Evolutionary conservation across 2,329 filamentous ascomycete species (phyloP), one percentile per base, ranked within the genome.

Genomic region (Fusarium circinatum): DNA sequence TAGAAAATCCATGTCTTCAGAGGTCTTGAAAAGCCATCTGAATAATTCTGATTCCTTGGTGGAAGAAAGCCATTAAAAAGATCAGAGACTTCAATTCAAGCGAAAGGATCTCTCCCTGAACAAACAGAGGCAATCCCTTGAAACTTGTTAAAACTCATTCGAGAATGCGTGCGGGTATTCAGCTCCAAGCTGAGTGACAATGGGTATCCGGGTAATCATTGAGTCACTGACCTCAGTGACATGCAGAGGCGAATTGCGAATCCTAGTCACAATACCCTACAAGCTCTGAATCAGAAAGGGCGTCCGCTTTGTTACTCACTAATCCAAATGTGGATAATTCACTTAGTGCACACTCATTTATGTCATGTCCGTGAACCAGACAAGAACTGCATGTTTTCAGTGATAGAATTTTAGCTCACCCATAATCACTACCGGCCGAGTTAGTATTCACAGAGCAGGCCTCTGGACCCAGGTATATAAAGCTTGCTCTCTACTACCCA

Each of bases 261-360:
- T n/a, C 6, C 8, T 18, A 1, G 13, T 9, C 11, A 26, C 17
- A 7, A 14, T 13, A 26, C 4, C 18, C 12, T 18, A 5, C 0
- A 28, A 22, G 5, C 2, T 26, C 24, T 28, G 24, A 47, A 20
- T 13, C 18, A 26, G 4, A 20, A 2, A 28, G 8, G 8, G 18
- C 24, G 18, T 28, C 24, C 6, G 8, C 8, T 28, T 2, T 20
- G 5, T 28, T 20, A 22, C 24, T 10, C 14, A 47, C 13, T 9
- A 47, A 22, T 28, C 13, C 13, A 10, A 11, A 10, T 14, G 8
- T 22, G 2, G 10, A 7, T 11, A 14, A 11, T 20, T 20, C 5
- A 20, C 24, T 11, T 7, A 0, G 8, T 20, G 18, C 2, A 28
- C 13, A 6, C 12, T 18, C 1, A 45, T 20, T 20, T 8, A 45